A percentile compares a stretch with the other conserved stretches of the same genome.
Evolutionary conservation across 2,329 filamentous ascomycete species (phyloP).

Genomic region (Pyricularia pennisetigena): DNA sequence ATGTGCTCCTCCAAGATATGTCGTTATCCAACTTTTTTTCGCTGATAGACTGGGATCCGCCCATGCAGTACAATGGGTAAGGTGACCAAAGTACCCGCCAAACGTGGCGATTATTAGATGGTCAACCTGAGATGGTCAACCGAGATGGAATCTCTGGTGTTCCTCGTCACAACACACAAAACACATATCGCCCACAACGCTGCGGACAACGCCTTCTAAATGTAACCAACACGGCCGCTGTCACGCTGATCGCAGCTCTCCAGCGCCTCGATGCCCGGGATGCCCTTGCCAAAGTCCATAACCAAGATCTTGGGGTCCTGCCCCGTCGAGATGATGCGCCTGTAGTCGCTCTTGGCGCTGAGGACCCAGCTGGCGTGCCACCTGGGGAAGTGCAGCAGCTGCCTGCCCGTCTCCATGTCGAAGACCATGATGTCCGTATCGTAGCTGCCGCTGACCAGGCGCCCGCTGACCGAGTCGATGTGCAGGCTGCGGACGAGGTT

Average conservation of each 20-base stretch:
- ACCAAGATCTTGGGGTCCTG: constrained; percentile 89
- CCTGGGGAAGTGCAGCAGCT: constrained; percentile 77
- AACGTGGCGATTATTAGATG: background rate
- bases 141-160: background rate
- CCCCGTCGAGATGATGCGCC: constrained; percentile 86
- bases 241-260: constrained; percentile 21
- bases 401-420: constrained; percentile 69
- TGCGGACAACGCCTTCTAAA: background rate
- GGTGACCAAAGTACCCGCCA: background rate
- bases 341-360: constrained; percentile 90
- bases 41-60: background rate
- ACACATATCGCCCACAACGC: background rate
- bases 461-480: constrained; percentile 76
- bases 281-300: constrained; percentile 73
- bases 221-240: background rate
- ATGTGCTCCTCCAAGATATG: background rate
- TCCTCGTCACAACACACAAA: background rate
- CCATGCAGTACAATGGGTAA: background rate
- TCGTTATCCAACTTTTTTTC: background rate
- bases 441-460: constrained; percentile 86
- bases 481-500: constrained; percentile 84
- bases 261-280: constrained; percentile 48
- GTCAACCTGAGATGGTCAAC: background rate
- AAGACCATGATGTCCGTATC: constrained; percentile 94
- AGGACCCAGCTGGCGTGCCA: constrained; percentile 98